phyloP scores from a whole-genome alignment of 176 grass and related monocot genomes.

The Echinochloa phyllopogon region DNA sequence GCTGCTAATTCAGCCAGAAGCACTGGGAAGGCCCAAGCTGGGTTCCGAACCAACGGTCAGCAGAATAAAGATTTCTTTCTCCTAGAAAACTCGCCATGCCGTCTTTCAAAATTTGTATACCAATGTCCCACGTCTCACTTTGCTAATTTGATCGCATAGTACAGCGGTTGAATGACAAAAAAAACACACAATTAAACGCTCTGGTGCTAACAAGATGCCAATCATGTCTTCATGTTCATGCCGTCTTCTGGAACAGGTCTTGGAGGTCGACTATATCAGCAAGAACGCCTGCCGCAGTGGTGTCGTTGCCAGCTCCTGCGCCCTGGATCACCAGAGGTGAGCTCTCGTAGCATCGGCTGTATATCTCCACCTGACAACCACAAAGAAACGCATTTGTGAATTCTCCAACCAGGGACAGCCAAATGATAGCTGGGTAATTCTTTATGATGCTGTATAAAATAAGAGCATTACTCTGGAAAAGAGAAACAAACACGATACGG shows the following conservation, averaged over 20 bases:
- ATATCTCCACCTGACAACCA: constrained; percentile 81
- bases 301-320: constrained; percentile 91
- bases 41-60: too few species aligned
- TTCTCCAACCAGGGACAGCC: background rate
- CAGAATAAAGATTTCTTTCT: background rate
- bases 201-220: background rate
- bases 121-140: background rate
- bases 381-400: background rate
- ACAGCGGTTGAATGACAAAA: background rate
- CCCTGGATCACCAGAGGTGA: constrained; percentile 94
- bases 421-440: background rate
- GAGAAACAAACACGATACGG: background rate
- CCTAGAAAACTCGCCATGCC: too few species aligned
- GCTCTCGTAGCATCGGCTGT: constrained; percentile 84
- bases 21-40: background rate
- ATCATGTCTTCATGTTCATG: background rate
- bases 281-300: constrained; percentile 83
- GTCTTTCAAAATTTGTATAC: too few species aligned
- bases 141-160: background rate
- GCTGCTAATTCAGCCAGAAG: too few species aligned
- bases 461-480: too few species aligned
- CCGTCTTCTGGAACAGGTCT: constrained; percentile 63
- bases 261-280: constrained; percentile 85
- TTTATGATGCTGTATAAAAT: background rate
- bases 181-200: background rate